Base-by-base conservation (phyloP, 345 rosid species). In the Reutealis trisperma region DNA sequence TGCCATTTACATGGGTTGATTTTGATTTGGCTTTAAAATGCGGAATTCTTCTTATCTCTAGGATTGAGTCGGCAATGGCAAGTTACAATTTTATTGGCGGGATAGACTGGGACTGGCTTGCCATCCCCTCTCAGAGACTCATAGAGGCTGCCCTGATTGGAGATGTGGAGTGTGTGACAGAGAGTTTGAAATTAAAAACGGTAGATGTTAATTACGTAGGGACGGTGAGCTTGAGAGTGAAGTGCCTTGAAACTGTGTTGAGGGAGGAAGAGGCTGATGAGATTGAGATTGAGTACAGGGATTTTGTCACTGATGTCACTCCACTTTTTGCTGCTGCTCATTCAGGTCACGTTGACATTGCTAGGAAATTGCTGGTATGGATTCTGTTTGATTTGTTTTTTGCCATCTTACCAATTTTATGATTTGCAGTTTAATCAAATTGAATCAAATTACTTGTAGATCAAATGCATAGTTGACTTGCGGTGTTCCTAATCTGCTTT, bases 241-340 rank as follows among this genome's bases (percentile, higher is more conserved):
- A 73, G 72, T 84, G 82, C 74, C 64, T 81, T 37, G 82, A 80
- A 79, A 74, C 77, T 12, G 60, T 81, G 72, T 63, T 68, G n/a
- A 64, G 79, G 9, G 87, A 84, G 54, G 84, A 81, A 3, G 84
- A 84, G 65, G 83, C 81, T 25, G 84, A 81, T 71, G 87, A 84
- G 77, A 22, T 79, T 16, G 85, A 81, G 75, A 70, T 84, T 52
- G 69, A 71, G 44, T 67, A 70, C 32, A 79, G 77, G 45, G 85
- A 84, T 65, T 84, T 84, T 61, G 87, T 84, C 51, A 84, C 85
- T 24, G 85, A 84, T 57, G 83, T 84, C 58, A 82, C 87, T 14
- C 81, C 83, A 8, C 81, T 81, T 2, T 84, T 81, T 63, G 85
- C 85, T 21, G 83, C 85, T 57, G 76, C 83, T 62, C 85, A 82